These are phyloP conservation scores for Fusarium kyushuense DNA, from an alignment of 2,329 filamentous ascomycete genomes.

Conservation along the genomic window DNA sequence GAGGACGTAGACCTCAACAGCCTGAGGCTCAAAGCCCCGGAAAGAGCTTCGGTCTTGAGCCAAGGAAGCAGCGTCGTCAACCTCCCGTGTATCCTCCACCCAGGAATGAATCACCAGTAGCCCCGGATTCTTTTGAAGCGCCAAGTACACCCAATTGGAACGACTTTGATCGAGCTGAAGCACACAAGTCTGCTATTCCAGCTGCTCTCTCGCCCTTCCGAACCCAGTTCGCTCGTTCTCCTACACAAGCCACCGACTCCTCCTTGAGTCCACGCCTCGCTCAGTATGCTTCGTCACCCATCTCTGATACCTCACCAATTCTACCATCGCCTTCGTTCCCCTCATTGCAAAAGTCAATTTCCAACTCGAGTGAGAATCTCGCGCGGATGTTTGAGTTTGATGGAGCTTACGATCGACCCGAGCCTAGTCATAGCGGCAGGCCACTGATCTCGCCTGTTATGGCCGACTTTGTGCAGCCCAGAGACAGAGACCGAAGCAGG, in stretches of 20 bases:
- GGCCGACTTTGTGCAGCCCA: constrained; percentile 44
- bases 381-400: constrained; percentile 49
- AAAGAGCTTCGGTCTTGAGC: constrained; percentile 31
- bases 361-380: constrained; percentile 50
- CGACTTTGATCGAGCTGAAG: constrained; percentile 46
- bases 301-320: constrained; percentile 49
- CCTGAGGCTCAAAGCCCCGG: constrained; percentile 16
- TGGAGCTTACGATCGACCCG: constrained; percentile 3
- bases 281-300: constrained; percentile 46
- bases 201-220: constrained; percentile 51
- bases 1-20: constrained; percentile 49
- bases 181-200: constrained; percentile 53
- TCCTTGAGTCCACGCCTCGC: constrained; percentile 28
- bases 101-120: constrained; percentile 19
- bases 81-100: constrained; percentile 43
- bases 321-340: constrained; percentile 54
- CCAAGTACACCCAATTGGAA: constrained; percentile 47
- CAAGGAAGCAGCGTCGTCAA: constrained; percentile 41
- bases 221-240: constrained; percentile 30
- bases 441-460: constrained; percentile 51
- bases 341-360: constrained; percentile 53
- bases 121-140: constrained; percentile 10
- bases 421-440: constrained; percentile 22
- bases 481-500: constrained; percentile 33
- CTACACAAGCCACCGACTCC: constrained; percentile 17